These are phyloP conservation scores for Phytophthora sp. DNA, from an alignment of 352 stramenopile genomes.

Conservation along the genomic window DNA sequence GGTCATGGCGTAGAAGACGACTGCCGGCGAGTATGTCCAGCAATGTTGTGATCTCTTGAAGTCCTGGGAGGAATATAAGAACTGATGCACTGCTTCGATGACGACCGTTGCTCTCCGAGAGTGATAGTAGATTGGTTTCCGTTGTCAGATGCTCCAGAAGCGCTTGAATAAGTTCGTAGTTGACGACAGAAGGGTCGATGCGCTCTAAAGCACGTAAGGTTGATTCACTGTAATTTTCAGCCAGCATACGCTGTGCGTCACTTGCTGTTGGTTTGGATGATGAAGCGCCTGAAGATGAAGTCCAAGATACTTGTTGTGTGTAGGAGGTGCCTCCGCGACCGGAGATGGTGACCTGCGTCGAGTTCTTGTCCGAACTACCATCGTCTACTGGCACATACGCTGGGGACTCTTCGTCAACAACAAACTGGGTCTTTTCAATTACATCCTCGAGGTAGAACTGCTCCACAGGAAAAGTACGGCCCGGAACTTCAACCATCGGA, in stretches of 20 bases:
- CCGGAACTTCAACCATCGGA: conserved; percentile 91
- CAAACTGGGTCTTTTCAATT: conserved; percentile 85
- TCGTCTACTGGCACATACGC: conserved; percentile 50
- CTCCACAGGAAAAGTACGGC: conserved; percentile 96
- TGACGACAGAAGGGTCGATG: conserved; percentile 92
- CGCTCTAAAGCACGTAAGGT: conserved; percentile 85
- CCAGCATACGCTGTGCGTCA: conserved; percentile 24
- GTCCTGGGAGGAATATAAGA: conserved; percentile 95
- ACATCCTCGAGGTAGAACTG: conserved; percentile 97
- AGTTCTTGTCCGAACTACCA: conserved; percentile 26
- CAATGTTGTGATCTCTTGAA: conserved; percentile 93
- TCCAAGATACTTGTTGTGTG: conserved; percentile 68
- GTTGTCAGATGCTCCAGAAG: conserved; percentile 85
- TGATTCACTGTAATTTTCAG: conserved; percentile 84
- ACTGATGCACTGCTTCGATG: conserved; percentile 78
- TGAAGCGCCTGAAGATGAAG: conserved; percentile 35
- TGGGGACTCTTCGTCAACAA: conserved; percentile 76
- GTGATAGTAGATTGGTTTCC: conserved; percentile 50
- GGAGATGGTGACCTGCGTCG: conserved; percentile 67
- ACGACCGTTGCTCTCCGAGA: conserved; percentile 9
- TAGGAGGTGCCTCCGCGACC: conserved; percentile 68
- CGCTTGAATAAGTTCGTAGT: conserved; percentile 94
- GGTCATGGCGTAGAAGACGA: conserved; percentile 52
- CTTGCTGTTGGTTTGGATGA: conserved; percentile 17
- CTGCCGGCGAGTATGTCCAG: conserved; percentile 72